Conservation (phyloP, 129 eudicot genomes). For the Helichrysum umbraculigerum region DNA sequence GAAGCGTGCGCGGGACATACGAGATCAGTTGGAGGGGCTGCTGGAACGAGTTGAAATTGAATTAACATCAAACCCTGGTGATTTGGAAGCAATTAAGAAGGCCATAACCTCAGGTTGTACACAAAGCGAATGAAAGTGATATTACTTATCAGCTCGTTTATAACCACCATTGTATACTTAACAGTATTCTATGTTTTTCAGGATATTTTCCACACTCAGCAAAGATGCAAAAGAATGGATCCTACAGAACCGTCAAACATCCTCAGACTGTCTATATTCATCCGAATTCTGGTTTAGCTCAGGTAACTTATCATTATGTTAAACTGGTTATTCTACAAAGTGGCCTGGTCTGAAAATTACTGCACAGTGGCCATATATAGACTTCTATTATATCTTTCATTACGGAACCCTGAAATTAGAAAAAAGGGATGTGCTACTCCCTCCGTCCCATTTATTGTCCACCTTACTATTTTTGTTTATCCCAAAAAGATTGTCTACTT, state of each 20-base stretch:
- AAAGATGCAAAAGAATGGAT: constrained; percentile 82
- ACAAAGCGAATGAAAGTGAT: neutral
- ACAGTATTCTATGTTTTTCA: constrained; percentile 3
- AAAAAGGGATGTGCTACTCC: neutral
- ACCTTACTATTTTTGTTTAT: too few relatives aligned
- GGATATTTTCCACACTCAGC: constrained; percentile 93
- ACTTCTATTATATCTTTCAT: too few relatives aligned
- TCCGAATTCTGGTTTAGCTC: constrained; percentile 96
- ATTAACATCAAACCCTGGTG: constrained; percentile 58
- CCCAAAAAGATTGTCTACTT: too few relatives aligned
- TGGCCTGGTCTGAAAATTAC: neutral
- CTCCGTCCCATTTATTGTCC: too few relatives aligned
- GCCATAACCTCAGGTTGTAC: constrained; percentile 70
- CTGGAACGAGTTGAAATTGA: constrained; percentile 95
- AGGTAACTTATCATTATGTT: constrained; percentile 43
- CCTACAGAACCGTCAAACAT: constrained; percentile 86
- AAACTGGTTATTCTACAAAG: neutral
- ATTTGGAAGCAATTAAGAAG: constrained; percentile 78
- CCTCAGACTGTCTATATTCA: constrained; percentile 89
- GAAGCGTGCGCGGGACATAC: constrained; percentile 94
- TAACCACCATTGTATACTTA: neutral
- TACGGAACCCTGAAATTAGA: neutral
- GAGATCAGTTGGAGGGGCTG: constrained; percentile 90
- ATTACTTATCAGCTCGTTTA: neutral
- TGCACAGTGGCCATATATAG: neutral